These are phyloP conservation scores for Emmonsiellopsis sp. DNA, from an alignment of 2,329 filamentous ascomycete species.

Conservation along the genomic window DNA sequence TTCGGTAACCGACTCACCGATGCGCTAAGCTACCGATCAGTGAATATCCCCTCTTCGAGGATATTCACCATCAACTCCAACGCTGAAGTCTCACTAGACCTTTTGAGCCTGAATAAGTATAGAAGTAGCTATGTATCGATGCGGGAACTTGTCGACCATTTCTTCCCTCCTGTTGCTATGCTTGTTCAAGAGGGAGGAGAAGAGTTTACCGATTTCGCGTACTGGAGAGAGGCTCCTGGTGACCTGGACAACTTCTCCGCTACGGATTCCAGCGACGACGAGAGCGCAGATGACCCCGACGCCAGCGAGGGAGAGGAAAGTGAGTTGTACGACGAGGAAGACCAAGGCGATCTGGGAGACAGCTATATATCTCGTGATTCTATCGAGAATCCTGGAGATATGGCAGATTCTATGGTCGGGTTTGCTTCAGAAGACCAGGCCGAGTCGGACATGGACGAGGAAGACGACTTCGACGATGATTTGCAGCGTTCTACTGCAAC, in stretches of 20 bases:
- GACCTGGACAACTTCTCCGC: slow-evolving; percentile 84
- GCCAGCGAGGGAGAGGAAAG: slow-evolving; percentile 42
- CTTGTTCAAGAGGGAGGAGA: slow-evolving; percentile 84
- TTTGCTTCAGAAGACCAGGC: slow-evolving; percentile 14
- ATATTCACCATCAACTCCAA: slow-evolving; percentile 99
- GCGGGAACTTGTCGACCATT: slow-evolving; percentile 94
- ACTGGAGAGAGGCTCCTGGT: slow-evolving; percentile 79
- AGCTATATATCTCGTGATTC: slow-evolving; percentile 48
- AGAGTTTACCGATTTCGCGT: slow-evolving; percentile 93
- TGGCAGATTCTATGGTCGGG: slow-evolving; percentile 34
- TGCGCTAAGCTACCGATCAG: slow-evolving; percentile 87
- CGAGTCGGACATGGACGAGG: slow-evolving; percentile 31
- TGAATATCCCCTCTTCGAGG: slow-evolving; percentile 85
- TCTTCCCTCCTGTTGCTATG: slow-evolving; percentile 85
- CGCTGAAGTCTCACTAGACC: slow-evolving; percentile 83
- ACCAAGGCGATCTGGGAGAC: slow-evolving; percentile 42
- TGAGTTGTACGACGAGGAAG: slow-evolving; percentile 35
- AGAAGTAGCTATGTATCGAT: slow-evolving; percentile 97
- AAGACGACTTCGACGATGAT: slow-evolving; percentile 14
- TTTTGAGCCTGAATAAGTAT: slow-evolving; percentile 84
- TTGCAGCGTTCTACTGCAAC: too few relatives aligned
- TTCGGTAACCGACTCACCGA: slow-evolving; percentile 96
- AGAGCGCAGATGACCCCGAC: slow-evolving; percentile 44
- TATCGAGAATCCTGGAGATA: slow-evolving; percentile 34
- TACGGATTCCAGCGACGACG: slow-evolving; percentile 58